Conservation (phyloP, 2,329 filamentous ascomycete genomes). For the Paramyrothecium sp. region DNA sequence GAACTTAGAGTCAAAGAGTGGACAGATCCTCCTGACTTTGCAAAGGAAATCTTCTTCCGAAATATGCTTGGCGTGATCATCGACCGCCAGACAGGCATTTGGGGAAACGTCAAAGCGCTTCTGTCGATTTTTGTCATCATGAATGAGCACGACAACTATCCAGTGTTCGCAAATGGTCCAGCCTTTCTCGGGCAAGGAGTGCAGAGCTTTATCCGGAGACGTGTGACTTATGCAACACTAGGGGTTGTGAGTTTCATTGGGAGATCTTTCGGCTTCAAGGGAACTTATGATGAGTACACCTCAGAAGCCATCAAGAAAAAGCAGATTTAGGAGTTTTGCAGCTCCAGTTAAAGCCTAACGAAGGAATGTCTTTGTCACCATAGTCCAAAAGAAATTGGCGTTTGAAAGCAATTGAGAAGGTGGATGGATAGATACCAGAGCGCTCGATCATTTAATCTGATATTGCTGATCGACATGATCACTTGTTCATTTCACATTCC, state of each 20-base stretch:
- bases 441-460: too few relatives aligned
- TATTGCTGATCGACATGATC: too few relatives aligned
- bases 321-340: background rate
- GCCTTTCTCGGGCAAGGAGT: conserved; percentile 6
- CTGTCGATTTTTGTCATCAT: conserved; percentile 15
- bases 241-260: background rate
- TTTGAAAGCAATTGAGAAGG: too few relatives aligned
- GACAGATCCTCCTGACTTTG: conserved; percentile 18
- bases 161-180: conserved; percentile 15
- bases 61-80: conserved; percentile 16
- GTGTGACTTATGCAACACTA: conserved; percentile 5
- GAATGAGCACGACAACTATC: conserved; percentile 18
- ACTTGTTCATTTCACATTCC: too few relatives aligned
- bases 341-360: too few relatives aligned
- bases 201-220: conserved; percentile 5
- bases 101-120: conserved; percentile 8
- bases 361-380: too few relatives aligned
- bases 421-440: too few relatives aligned
- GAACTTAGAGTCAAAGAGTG: conserved; percentile 17
- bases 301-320: background rate
- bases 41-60: conserved; percentile 19
- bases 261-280: background rate
- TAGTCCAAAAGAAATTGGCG: too few relatives aligned
- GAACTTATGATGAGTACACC: background rate
- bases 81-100: conserved; percentile 10